Percentiles rank a stretch among this genome's conserved stretches.
These are phyloP conservation scores for Tilletia indica DNA, from an alignment of 1,284 basidiomycete species.

Conservation along the genomic window DNA sequence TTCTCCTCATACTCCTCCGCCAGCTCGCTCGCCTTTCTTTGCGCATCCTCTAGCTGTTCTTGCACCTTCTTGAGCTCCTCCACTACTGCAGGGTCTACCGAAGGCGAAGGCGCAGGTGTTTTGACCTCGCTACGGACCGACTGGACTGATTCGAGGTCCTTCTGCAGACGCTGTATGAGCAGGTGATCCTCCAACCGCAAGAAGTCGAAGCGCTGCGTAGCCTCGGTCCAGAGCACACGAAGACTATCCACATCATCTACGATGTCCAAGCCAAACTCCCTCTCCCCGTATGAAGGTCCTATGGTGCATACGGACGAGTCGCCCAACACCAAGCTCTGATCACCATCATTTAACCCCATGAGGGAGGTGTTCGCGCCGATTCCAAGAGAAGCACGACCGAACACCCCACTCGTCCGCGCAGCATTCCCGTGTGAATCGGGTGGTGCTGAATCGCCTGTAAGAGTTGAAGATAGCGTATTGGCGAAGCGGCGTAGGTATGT, in stretches of 20 bases:
- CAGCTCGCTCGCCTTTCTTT: slow-evolving; percentile 28
- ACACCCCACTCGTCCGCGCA: neutral
- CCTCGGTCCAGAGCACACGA: slow-evolving; percentile 7
- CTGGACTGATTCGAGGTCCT: neutral
- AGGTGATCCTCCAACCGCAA: slow-evolving; percentile 7
- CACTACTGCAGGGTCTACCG: neutral
- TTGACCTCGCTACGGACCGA: too few relatives aligned
- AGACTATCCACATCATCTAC: slow-evolving; percentile 7
- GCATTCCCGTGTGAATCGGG: neutral
- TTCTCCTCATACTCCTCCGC: slow-evolving; percentile 25
- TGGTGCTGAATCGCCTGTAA: neutral
- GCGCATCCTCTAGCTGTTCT: slow-evolving; percentile 25
- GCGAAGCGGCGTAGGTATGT: neutral
- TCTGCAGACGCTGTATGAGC: slow-evolving; percentile 2
- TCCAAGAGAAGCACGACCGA: slow-evolving; percentile 5
- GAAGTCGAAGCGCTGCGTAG: slow-evolving; percentile 4
- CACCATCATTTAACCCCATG: neutral
- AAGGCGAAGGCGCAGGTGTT: neutral
- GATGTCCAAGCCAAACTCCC: neutral
- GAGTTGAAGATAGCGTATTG: neutral
- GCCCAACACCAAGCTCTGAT: neutral
- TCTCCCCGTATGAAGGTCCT: neutral
- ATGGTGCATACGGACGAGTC: neutral
- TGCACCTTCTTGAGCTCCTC: slow-evolving; percentile 15
- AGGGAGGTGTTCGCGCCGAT: neutral